These are phyloP conservation scores for Lactarius quietus DNA, from an alignment of 768 basidiomycete genomes.

Conservation along the genomic window DNA sequence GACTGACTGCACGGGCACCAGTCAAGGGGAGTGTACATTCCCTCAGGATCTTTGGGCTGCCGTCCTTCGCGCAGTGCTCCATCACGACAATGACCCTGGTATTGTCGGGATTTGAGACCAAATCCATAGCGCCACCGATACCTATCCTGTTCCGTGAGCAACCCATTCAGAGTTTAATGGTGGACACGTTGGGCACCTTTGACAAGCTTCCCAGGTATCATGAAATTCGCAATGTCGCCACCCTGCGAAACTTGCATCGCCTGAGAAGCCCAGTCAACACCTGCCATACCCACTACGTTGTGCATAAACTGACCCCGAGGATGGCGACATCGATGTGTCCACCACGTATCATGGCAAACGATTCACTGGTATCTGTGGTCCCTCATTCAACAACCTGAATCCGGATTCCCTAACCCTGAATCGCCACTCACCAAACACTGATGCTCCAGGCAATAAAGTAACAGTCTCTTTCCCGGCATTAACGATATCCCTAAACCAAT, in stretches of 20 bases:
- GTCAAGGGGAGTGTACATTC: conserved; percentile 84
- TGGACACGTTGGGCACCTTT: conserved; percentile 47
- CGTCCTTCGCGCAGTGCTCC: conserved; percentile 90
- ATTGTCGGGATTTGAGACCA: conserved; percentile 93
- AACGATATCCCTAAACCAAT: conserved; percentile 66
- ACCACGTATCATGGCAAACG: conserved; percentile 97
- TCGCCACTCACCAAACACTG: conserved; percentile 69
- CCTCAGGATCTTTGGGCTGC: conserved; percentile 82
- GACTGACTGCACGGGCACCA: conserved; percentile 82
- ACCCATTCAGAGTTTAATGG: neutral
- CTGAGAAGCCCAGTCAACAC: conserved; percentile 36
- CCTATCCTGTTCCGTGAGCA: conserved; percentile 41
- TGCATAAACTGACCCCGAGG: conserved; percentile 64
- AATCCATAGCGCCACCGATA: conserved; percentile 95
- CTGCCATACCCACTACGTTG: conserved; percentile 4
- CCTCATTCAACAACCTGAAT: neutral
- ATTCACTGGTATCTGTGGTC: conserved; percentile 81
- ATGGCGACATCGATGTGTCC: conserved; percentile 94
- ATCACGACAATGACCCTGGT: conserved; percentile 89
- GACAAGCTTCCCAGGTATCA: conserved; percentile 94
- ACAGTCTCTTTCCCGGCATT: conserved; percentile 96
- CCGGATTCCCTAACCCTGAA: neutral
- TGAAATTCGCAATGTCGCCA: conserved; percentile 96
- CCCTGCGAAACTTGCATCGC: conserved; percentile 94
- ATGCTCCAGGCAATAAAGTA: conserved; percentile 87